Base-by-base conservation (phyloP, 768 basidiomycete species). In the Suillus bovinus region DNA sequence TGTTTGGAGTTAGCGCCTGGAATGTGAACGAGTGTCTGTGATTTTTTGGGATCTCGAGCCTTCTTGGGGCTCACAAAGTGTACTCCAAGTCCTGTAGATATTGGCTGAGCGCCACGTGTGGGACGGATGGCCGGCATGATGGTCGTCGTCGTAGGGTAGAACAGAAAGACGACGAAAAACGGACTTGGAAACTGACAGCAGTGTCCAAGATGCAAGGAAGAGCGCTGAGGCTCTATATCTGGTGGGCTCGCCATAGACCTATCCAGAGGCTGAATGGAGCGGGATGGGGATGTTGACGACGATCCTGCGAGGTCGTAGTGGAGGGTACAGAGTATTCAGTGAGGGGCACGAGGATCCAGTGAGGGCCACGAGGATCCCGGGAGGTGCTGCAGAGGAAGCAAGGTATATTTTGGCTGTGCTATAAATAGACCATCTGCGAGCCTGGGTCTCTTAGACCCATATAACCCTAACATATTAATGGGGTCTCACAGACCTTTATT, bases 41-140 rank as follows among this genome's bases (percentile, higher is more conserved):
- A 59, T 54, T 68, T 64, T 16, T 52, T 46, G 17, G 52, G 61
- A 20, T 69, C 63, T 8, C 38, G n/a, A 17, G n/a, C 42, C 50
- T 67, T 71, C 13, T 61, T 47, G 11, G 71, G 71, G 14, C 63
- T 68, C 2, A 50, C 52, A n/a, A 69, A 72, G 24, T 62, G 59
- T n/a, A 16, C 9, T 2, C 70, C 67, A 17, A 72, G 64, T 9
- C 71, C 68, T 11, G 24, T 39, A 22, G 42, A 44, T 22, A 22
- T 44, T 44, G 42, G 42, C 42, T 44, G 42, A 22, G 42, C 42
- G 4, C 42, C 42, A 22, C 3, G n/a, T n/a, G n/a, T 44, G 9
- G n/a, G 8, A n/a, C 10, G 11, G n/a, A 11, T 22, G 42, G n/a
- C 7, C 9, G 7, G 42, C n/a, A 44, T 44, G 20, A 11, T 44